Base-by-base conservation (phyloP, 2,329 filamentous ascomycete genomes). In the Botrytis sinoallii region DNA sequence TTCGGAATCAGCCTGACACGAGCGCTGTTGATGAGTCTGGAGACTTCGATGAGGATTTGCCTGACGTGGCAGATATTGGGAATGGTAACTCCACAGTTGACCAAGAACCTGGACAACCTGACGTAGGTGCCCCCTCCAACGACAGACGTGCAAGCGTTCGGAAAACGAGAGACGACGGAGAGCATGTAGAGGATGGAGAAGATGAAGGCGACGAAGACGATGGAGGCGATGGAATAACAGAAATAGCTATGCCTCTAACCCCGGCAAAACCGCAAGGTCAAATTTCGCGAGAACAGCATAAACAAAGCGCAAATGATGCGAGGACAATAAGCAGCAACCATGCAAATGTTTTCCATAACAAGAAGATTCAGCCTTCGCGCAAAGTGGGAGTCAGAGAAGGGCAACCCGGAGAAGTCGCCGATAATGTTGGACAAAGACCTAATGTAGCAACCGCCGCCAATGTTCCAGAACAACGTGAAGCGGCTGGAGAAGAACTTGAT, bases 1-100 rank as follows among this genome's bases (percentile, higher is more conserved):
- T 18, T 44, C 74, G 67, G 42, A 70, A 66, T 32, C 72, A 70
- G 29, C 75, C 71, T 48, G 46, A 25, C 25, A 74, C 63, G 70
- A 61, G 38, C 16, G 16, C 16, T 16, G 48, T 38, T 42, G 40
- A 46, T 12, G 29, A 38, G 40, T 42, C 14, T 46, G 40, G 35
- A 48, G 29, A 64, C 35, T 22, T 42, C 3, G 57, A 64, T 44
- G 55, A 25, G 18, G 40, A 25, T 16, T 22, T 38, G n/a, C 10
- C 8, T 38, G n/a, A 12, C 12, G 14, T n/a, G 35, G 40, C 18
- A 64, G 25, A 57, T 42, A 57, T 57, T 8, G 48, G 25, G n/a
- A 55, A 57, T n/a, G 25, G 4, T 7, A 10, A 14, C 22, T 18
- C 57, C 25, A 48, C 14, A 71, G 46, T n/a, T 9, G 4, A 18